phyloP scores from a whole-genome alignment of 495 filamentous ascomycete genomes.

The Lasiosphaeria miniovina region DNA sequence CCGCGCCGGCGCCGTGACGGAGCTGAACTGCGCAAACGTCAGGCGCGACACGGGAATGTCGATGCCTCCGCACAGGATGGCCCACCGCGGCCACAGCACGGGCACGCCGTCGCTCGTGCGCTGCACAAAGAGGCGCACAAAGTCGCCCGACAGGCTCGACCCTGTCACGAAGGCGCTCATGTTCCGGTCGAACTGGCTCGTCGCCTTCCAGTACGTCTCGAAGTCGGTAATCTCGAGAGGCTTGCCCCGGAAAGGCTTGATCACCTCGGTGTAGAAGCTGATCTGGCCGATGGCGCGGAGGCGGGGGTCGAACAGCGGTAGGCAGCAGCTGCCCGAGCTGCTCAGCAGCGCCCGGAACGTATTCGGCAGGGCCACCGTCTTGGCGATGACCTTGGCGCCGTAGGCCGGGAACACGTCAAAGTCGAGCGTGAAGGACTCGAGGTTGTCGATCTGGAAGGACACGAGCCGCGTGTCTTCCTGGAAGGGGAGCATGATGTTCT shows the following conservation, averaged over 20 bases:
- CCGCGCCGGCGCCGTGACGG: conserved; percentile 55
- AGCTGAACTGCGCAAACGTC: conserved; percentile 68
- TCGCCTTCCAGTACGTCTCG: conserved; percentile 99
- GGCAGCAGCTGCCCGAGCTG: conserved; percentile 75
- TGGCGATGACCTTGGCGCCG: conserved; percentile 93
- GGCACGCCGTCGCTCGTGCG: conserved; percentile 83
- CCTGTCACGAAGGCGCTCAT: conserved; percentile 81
- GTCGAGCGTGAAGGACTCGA: conserved; percentile 90
- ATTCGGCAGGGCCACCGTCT: conserved; percentile 83
- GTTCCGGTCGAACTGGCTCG: conserved; percentile 73
- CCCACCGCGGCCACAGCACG: conserved; percentile 81
- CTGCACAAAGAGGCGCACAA: conserved; percentile 87
- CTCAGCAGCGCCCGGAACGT: conserved; percentile 71
- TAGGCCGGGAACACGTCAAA: conserved; percentile 98
- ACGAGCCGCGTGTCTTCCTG: conserved; percentile 90
- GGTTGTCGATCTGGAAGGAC: conserved; percentile 92
- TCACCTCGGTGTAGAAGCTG: conserved; percentile 89
- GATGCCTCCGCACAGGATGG: conserved; percentile 72
- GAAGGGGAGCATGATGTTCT: conserved; percentile 90
- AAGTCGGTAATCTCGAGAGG: conserved; percentile 96
- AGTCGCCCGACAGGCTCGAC: conserved; percentile 90
- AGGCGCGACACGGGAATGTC: conserved; percentile 76
- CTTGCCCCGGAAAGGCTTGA: conserved; percentile 92
- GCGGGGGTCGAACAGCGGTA: conserved; percentile 89
- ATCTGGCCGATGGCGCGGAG: conserved; percentile 93